Evolutionary conservation across 2,329 filamentous ascomycete genomes (phyloP).

Genomic region (Pestalotiopsis sp.): DNA sequence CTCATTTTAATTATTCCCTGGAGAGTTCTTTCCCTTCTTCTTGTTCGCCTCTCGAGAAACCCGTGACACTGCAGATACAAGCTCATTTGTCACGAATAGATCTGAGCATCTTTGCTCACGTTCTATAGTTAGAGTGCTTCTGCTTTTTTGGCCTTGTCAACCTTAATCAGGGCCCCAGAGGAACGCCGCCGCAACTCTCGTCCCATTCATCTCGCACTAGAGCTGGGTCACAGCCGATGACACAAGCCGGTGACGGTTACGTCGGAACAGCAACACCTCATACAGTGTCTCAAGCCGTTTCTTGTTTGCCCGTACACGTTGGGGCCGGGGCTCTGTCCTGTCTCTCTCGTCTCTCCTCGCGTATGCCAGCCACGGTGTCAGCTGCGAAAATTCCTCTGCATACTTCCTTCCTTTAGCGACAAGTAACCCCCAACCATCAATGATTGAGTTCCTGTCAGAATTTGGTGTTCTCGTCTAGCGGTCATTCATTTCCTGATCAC

Average conservation of each 20-base stretch:
- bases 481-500: background rate
- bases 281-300: background rate
- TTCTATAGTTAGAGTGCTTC: background rate
- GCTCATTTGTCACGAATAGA: background rate
- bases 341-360: background rate
- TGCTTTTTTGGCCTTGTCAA: background rate
- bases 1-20: background rate
- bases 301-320: background rate
- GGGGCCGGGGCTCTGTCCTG: background rate
- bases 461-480: background rate
- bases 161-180: background rate
- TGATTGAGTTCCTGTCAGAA: background rate
- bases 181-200: background rate
- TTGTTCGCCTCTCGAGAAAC: background rate
- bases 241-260: background rate
- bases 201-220: background rate
- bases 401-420: background rate
- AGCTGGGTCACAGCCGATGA: background rate
- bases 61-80: background rate
- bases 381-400: background rate
- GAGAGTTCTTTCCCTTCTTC: background rate
- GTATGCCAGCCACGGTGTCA: background rate
- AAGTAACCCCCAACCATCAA: background rate
- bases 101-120: background rate
- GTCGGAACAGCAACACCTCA: background rate